These are phyloP conservation scores for Malus fusca DNA, from an alignment of 306 rosid genomes.

Conservation along the genomic window DNA sequence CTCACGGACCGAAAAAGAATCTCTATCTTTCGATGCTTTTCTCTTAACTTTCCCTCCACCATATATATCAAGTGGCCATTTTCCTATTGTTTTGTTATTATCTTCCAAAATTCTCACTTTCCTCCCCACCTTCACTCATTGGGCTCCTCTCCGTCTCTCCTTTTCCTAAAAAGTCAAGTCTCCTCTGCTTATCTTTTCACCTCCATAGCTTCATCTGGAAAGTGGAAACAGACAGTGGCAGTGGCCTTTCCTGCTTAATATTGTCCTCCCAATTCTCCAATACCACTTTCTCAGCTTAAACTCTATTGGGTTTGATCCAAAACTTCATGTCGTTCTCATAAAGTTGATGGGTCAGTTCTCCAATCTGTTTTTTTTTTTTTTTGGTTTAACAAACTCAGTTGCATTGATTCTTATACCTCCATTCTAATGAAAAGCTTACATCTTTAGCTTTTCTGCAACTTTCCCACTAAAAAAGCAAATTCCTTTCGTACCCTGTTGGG, in stretches of 20 bases:
- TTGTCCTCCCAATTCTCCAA: neutral
- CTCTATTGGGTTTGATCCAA: conserved; percentile 2
- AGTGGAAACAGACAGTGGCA: too few relatives aligned
- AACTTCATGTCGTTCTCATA: neutral
- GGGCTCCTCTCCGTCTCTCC: neutral
- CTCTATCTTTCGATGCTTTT: conserved; percentile 36
- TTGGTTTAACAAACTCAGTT: neutral
- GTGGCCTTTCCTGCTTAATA: conserved; percentile 4
- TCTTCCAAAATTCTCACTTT: conserved; percentile 9
- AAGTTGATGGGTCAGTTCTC: neutral
- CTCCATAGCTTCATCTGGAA: conserved; percentile 3
- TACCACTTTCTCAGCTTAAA: neutral
- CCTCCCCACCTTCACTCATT: neutral
- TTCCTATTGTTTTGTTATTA: conserved; percentile 32
- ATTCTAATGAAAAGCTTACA: neutral
- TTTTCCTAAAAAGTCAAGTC: neutral
- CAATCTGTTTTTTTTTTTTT: neutral
- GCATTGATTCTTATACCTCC: neutral
- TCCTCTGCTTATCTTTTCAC: neutral
- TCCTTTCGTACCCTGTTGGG: conserved; percentile 1
- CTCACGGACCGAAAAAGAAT: conserved; percentile 42
- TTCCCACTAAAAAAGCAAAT: conserved; percentile 18
- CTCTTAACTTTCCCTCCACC: conserved; percentile 27
- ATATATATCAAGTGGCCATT: conserved; percentile 14
- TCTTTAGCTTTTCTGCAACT: conserved; percentile 16